phyloP scores from a whole-genome alignment of 352 stramenopile genomes.

The Globisporangium apiculatum region DNA sequence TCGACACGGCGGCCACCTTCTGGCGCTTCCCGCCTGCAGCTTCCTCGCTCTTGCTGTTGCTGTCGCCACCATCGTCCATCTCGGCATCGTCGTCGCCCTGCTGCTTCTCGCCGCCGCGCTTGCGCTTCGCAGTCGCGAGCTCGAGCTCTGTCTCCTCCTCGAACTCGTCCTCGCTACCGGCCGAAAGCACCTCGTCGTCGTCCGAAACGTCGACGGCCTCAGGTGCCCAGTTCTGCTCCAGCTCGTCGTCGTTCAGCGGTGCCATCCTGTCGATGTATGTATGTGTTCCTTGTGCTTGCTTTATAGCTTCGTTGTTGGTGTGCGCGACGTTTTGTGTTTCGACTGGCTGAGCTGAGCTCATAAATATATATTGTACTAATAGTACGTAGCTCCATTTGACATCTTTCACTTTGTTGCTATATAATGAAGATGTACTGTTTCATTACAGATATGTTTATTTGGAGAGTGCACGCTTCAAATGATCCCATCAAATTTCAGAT shows the following conservation, averaged over 20 bases:
- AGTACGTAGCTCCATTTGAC: too few species aligned
- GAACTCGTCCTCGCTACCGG: conserved; percentile 76
- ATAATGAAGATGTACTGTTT: too few species aligned
- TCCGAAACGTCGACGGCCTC: conserved; percentile 31
- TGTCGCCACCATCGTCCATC: conserved; percentile 8
- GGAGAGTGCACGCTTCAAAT: too few species aligned
- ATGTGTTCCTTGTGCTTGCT: not conserved
- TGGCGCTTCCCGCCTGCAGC: conserved; percentile 40
- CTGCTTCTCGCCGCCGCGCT: conserved; percentile 24
- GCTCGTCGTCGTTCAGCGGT: conserved; percentile 47
- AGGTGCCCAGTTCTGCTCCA: conserved; percentile 58
- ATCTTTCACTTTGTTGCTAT: too few species aligned
- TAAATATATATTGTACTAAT: too few species aligned
- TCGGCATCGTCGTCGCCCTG: conserved; percentile 12
- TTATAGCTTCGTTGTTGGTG: not conserved
- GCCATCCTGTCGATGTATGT: conserved; percentile 2
- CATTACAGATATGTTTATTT: too few species aligned
- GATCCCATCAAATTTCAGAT: too few species aligned
- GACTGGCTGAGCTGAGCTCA: too few species aligned
- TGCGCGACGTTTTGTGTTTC: not conserved
- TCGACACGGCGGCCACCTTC: conserved; percentile 17
- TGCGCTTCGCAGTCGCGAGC: conserved; percentile 37
- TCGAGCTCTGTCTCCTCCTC: conserved; percentile 65
- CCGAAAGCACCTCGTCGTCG: conserved; percentile 45
- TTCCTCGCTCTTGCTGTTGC: conserved; percentile 6